Percentiles rank a stretch among this genome's conserved stretches.
Conservation (phyloP, 257 asterid species). For the Anisodus acutangulus region DNA sequence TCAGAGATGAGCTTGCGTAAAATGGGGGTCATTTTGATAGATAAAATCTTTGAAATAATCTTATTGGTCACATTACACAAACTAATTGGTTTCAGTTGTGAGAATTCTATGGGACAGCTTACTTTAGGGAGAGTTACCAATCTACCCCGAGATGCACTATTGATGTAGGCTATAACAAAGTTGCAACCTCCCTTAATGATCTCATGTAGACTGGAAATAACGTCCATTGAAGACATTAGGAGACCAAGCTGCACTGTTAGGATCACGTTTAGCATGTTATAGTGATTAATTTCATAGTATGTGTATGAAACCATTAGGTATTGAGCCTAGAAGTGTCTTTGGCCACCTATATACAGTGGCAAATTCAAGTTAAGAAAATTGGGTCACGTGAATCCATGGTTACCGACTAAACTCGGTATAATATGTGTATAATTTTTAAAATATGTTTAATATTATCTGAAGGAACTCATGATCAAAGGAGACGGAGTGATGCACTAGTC, state of each 20-base stretch:
- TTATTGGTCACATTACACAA: not conserved
- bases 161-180: not conserved
- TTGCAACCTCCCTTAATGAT: too few species aligned
- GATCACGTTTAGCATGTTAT: not conserved
- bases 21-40: not conserved
- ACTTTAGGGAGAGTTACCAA: not conserved
- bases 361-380: too few species aligned
- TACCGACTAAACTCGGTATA: too few species aligned
- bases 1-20: not conserved
- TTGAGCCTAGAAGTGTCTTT: not conserved
- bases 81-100: not conserved
- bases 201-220: not conserved
- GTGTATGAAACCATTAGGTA: not conserved
- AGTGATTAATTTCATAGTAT: not conserved
- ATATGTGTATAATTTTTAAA: too few species aligned
- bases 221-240: not conserved
- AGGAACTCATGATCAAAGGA: too few species aligned
- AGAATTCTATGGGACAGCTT: not conserved
- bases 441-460: too few species aligned
- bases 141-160: not conserved
- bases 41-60: not conserved
- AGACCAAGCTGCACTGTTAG: not conserved
- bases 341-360: not conserved
- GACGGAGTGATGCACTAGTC: too few species aligned
- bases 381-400: too few species aligned